Evolutionary conservation across 441 rosid species (phyloP).

Genomic region (Croton laevigatus): DNA sequence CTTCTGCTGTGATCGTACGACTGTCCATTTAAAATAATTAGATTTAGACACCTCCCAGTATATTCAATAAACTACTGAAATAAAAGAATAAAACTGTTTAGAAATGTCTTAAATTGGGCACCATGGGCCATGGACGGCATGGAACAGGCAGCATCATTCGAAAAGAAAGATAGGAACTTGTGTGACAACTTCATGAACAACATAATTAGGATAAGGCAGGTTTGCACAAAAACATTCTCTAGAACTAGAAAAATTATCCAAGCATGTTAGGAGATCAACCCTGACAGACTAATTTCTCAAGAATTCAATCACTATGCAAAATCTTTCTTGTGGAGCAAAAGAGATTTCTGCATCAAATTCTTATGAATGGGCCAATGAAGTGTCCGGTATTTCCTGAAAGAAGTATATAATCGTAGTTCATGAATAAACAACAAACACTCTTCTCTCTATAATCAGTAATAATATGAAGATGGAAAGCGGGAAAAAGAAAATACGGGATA

Average conservation of each 20-base stretch:
- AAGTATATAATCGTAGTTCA: too few relatives aligned
- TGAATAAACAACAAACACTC: too few relatives aligned
- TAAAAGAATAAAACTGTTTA: background rate
- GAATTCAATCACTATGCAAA: background rate
- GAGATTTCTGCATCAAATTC: too few relatives aligned
- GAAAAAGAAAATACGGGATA: too few relatives aligned
- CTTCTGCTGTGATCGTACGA: background rate
- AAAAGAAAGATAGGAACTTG: background rate
- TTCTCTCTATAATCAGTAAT: too few relatives aligned
- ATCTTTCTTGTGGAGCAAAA: background rate
- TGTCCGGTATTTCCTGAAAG: too few relatives aligned
- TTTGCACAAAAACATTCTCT: background rate
- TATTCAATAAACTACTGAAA: background rate
- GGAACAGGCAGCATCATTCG: background rate
- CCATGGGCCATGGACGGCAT: too few relatives aligned
- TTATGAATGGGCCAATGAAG: too few relatives aligned
- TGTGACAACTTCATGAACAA: background rate
- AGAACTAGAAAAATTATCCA: background rate
- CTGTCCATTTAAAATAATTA: background rate
- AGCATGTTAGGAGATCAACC: background rate
- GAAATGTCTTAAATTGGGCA: background rate
- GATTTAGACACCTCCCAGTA: background rate
- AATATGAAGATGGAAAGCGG: too few relatives aligned
- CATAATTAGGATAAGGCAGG: background rate
- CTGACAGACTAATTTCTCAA: background rate